These are phyloP conservation scores for Metschnikowia peoriensis DNA, from an alignment of 805 yeast genomes.

Conservation along the genomic window DNA sequence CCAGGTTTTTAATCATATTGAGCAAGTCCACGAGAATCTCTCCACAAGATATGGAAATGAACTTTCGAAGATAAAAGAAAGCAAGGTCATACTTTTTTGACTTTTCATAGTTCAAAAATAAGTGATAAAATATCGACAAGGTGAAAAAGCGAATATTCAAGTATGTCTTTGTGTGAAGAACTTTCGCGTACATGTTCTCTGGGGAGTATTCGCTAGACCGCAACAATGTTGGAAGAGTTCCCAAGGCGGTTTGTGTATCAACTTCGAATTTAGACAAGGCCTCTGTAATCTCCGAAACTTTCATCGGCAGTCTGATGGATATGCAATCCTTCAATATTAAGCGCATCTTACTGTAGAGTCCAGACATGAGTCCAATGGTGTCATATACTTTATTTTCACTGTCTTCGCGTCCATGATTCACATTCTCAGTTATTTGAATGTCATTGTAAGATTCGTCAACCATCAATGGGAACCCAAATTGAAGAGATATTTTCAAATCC, in stretches of 20 bases:
- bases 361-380: background rate
- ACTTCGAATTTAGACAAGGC: conserved; percentile 7
- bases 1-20: conserved; percentile 30
- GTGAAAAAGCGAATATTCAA: conserved; percentile 28
- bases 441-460: conserved; percentile 29
- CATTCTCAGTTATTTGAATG: conserved; percentile 32
- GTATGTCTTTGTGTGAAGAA: conserved; percentile 25
- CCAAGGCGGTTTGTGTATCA: conserved; percentile 6
- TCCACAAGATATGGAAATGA: conserved; percentile 22
- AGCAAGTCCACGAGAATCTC: conserved; percentile 33
- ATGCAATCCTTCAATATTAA: conserved; percentile 1
- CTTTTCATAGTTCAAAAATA: conserved; percentile 42
- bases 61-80: conserved; percentile 33
- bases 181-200: conserved; percentile 9
- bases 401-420: conserved; percentile 32
- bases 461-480: conserved; percentile 37
- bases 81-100: conserved; percentile 26
- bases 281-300: conserved; percentile 35
- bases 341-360: conserved; percentile 1
- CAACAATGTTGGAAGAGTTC: conserved; percentile 5
- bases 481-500: conserved; percentile 37
- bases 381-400: conserved; percentile 34
- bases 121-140: conserved; percentile 28
- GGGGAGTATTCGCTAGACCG: background rate
- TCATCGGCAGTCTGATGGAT: conserved; percentile 33